Percentiles rank a stretch among this genome's conserved stretches.
Conservation (phyloP, 768 basidiomycete genomes). For the Phanerodontia chrysosporium region DNA sequence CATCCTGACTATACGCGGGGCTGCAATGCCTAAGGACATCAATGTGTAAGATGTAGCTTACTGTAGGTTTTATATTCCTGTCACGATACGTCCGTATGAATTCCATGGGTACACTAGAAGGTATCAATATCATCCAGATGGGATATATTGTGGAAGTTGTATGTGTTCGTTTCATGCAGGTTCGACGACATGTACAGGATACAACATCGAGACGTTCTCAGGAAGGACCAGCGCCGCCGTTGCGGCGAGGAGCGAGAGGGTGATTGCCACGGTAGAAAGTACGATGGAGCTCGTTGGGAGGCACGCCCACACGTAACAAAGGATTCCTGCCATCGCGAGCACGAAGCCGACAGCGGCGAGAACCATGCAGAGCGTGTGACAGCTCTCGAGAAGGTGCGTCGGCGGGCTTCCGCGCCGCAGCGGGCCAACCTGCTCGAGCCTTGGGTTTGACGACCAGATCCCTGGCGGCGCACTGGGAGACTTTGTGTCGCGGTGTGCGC, state of each 20-base stretch:
- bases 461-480: conserved; percentile 13
- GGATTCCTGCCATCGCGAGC: conserved; percentile 45
- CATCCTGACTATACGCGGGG: not conserved
- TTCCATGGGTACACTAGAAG: not conserved
- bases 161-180: no score
- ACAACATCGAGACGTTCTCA: not conserved
- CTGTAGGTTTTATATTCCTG: not conserved
- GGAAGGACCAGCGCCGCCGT: conserved; percentile 11
- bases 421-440: conserved; percentile 47
- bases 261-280: conserved; percentile 38
- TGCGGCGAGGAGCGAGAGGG: conserved; percentile 26
- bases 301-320: conserved; percentile 48
- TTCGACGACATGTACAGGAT: not conserved
- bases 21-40: not conserved
- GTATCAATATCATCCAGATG: no score
- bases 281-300: conserved; percentile 43
- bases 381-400: conserved; percentile 44
- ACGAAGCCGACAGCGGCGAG: conserved; percentile 45
- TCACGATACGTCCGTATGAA: not conserved
- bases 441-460: conserved; percentile 44
- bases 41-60: not conserved
- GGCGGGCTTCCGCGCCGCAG: conserved; percentile 36
- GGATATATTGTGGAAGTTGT: no score
- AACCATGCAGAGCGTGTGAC: conserved; percentile 45
- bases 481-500: not conserved